These are phyloP conservation scores for Xerocomellus intermedius DNA, from an alignment of 768 basidiomycete species.

Conservation along the genomic window DNA sequence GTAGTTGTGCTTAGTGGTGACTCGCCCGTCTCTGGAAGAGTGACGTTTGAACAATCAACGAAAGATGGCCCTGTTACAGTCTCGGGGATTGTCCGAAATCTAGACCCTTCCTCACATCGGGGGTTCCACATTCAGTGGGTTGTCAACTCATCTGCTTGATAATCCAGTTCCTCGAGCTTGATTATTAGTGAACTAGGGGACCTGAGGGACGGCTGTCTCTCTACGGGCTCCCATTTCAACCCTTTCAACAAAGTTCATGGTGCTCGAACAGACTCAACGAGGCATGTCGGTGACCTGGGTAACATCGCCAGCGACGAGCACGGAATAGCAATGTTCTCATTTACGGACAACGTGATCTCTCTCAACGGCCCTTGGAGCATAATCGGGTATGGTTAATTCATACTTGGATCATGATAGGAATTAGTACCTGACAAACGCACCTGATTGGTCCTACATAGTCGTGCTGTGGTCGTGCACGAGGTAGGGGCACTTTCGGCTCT, in stretches of 20 bases:
- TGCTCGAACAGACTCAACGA: constrained; percentile 47
- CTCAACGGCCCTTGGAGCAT: constrained; percentile 68
- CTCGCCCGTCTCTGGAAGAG: constrained; percentile 58
- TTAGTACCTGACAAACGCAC: constrained; percentile 2
- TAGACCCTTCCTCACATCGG: constrained; percentile 55
- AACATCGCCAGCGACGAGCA: constrained; percentile 62
- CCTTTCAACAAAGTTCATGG: constrained; percentile 66
- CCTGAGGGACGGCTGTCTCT: constrained; percentile 59
- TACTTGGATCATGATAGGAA: background rate
- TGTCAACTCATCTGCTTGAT: background rate
- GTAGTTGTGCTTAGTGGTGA: constrained; percentile 61
- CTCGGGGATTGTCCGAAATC: constrained; percentile 57
- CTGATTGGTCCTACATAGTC: constrained; percentile 36
- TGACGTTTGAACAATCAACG: constrained; percentile 60
- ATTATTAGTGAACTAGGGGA: constrained; percentile 49
- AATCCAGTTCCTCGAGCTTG: constrained; percentile 19
- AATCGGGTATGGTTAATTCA: constrained; percentile 52
- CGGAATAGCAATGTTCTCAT: constrained; percentile 56
- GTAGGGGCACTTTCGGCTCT: constrained; percentile 33
- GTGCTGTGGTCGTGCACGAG: constrained; percentile 73
- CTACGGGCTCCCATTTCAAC: constrained; percentile 78
- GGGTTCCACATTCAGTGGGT: constrained; percentile 85
- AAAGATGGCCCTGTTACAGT: constrained; percentile 54
- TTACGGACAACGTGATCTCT: constrained; percentile 60
- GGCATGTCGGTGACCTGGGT: constrained; percentile 78